Conservation (phyloP, 768 basidiomycete genomes). For the Pisolithus orientalis region DNA sequence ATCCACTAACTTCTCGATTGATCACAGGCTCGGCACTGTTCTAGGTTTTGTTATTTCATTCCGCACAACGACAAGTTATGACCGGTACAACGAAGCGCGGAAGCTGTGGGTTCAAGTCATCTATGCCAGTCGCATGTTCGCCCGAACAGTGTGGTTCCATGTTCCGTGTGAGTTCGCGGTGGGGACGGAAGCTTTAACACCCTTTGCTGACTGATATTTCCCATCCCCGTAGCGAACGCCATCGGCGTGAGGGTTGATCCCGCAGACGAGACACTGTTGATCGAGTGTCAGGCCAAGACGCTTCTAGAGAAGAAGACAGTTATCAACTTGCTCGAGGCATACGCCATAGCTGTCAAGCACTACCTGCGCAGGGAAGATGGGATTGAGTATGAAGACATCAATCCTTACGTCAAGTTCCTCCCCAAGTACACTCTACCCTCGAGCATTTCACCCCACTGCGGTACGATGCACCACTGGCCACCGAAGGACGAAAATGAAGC, state of each 20-base stretch:
- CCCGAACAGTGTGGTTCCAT: slow-evolving; percentile 65
- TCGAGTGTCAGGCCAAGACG: slow-evolving; percentile 37
- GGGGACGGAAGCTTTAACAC: slow-evolving; percentile 24
- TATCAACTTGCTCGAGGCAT: slow-evolving; percentile 63
- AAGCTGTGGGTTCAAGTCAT: slow-evolving; percentile 62
- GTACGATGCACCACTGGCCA: not conserved
- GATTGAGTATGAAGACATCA: slow-evolving; percentile 39
- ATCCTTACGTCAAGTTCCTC: slow-evolving; percentile 67
- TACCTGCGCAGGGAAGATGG: slow-evolving; percentile 54
- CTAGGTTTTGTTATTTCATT: slow-evolving; percentile 72
- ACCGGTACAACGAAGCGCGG: slow-evolving; percentile 68
- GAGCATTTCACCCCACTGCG: slow-evolving; percentile 31
- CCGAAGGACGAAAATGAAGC: not conserved
- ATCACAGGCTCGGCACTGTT: slow-evolving; percentile 47
- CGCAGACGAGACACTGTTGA: slow-evolving; percentile 1
- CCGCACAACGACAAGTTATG: slow-evolving; percentile 65
- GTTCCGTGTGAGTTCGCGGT: slow-evolving; percentile 40
- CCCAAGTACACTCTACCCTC: slow-evolving; percentile 51
- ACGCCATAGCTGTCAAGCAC: slow-evolving; percentile 59
- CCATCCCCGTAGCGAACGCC: not conserved
- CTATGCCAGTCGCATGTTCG: slow-evolving; percentile 45
- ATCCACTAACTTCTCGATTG: slow-evolving; percentile 18
- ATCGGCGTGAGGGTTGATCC: slow-evolving; percentile 4
- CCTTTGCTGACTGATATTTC: slow-evolving; percentile 8
- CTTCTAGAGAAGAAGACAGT: slow-evolving; percentile 65